Evolutionary conservation across 1,139 yeast species (phyloP).

Genomic region (Candida albicans): DNA sequence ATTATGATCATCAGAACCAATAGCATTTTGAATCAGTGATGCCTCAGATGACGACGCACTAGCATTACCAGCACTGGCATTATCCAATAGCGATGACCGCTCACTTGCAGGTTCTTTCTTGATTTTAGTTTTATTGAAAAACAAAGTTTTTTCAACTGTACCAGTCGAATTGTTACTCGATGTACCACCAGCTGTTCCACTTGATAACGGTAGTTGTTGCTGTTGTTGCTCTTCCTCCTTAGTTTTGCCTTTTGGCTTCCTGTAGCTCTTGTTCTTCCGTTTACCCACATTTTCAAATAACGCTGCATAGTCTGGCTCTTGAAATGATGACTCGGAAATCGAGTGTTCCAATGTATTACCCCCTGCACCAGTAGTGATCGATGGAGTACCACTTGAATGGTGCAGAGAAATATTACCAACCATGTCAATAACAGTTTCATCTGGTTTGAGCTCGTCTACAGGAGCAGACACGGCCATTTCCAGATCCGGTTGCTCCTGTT

Average conservation of each 20-base stretch:
- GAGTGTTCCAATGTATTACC: slow-evolving; percentile 12
- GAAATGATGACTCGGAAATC: slow-evolving; percentile 17
- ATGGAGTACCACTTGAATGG: slow-evolving; percentile 28
- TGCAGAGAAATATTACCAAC: slow-evolving; percentile 15
- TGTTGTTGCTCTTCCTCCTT: slow-evolving; percentile 16
- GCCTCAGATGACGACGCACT: slow-evolving; percentile 24
- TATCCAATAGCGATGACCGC: slow-evolving; percentile 12
- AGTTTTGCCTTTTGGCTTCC: slow-evolving; percentile 19
- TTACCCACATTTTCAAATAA: slow-evolving; percentile 48
- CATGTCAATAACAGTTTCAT: slow-evolving; percentile 15
- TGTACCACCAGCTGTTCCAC: slow-evolving; percentile 8
- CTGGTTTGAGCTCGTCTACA: slow-evolving; percentile 6
- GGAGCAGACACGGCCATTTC: slow-evolving; percentile 3
- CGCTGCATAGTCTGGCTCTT: slow-evolving; percentile 48
- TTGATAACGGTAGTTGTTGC: slow-evolving; percentile 3
- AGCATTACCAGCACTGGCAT: slow-evolving; percentile 13
- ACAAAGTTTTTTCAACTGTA: slow-evolving; percentile 17
- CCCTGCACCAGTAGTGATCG: slow-evolving; percentile 19
- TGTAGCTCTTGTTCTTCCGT: slow-evolving; percentile 29
- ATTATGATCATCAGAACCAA: too few species aligned
- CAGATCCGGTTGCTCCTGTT: slow-evolving; percentile 9
- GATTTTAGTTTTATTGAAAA: slow-evolving; percentile 8
- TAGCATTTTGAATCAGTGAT: slow-evolving; percentile 13
- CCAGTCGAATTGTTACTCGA: slow-evolving; percentile 13
- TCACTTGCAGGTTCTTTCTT: slow-evolving; percentile 12